Evolutionary conservation across 2,329 filamentous ascomycete species (phyloP).

Genomic region (Fusarium armeniacum): DNA sequence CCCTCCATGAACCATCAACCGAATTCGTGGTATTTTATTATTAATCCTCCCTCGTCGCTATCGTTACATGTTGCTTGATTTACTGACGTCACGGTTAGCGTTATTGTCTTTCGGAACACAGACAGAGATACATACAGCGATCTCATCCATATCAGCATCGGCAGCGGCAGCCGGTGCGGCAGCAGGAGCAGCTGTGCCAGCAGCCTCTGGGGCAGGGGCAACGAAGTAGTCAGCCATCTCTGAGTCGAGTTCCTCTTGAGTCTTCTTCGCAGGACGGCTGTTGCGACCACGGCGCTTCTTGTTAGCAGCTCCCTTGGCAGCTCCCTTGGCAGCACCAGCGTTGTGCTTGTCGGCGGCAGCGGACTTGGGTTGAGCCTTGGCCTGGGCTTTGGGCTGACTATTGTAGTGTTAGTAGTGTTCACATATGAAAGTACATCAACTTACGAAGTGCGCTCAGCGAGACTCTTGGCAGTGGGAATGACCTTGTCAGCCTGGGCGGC

Average conservation of each 20-base stretch:
- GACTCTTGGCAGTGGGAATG: slow-evolving; percentile 74
- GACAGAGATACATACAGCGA: slow-evolving; percentile 58
- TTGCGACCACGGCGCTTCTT: slow-evolving; percentile 69
- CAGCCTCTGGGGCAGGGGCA: slow-evolving; percentile 59
- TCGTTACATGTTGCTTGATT: slow-evolving; percentile 9
- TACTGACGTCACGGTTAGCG: slow-evolving; percentile 39
- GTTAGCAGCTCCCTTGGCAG: slow-evolving; percentile 60
- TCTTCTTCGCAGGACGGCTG: slow-evolving; percentile 83
- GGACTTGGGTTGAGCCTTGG: slow-evolving; percentile 76
- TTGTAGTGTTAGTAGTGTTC: slow-evolving; percentile 27
- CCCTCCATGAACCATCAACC: slow-evolving; percentile 10
- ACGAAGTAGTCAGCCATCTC: slow-evolving; percentile 98
- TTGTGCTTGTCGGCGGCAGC: slow-evolving; percentile 80
- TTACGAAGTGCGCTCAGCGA: slow-evolving; percentile 85
- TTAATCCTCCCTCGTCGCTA: slow-evolving; percentile 17
- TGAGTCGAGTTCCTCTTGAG: slow-evolving; percentile 92
- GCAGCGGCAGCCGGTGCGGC: slow-evolving; percentile 64
- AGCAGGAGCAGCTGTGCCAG: slow-evolving; percentile 62
- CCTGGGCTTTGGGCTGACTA: slow-evolving; percentile 53
- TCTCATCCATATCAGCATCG: slow-evolving; percentile 77
- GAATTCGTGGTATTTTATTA: slow-evolving; percentile 45
- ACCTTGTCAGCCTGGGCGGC: slow-evolving; percentile 78
- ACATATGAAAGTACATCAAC: slow-evolving; percentile 50
- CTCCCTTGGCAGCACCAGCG: slow-evolving; percentile 60
- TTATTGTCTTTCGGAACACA: not conserved